Evolutionary conservation across 805 yeast genomes (phyloP).

Genomic region (Candida tallmaniae): DNA sequence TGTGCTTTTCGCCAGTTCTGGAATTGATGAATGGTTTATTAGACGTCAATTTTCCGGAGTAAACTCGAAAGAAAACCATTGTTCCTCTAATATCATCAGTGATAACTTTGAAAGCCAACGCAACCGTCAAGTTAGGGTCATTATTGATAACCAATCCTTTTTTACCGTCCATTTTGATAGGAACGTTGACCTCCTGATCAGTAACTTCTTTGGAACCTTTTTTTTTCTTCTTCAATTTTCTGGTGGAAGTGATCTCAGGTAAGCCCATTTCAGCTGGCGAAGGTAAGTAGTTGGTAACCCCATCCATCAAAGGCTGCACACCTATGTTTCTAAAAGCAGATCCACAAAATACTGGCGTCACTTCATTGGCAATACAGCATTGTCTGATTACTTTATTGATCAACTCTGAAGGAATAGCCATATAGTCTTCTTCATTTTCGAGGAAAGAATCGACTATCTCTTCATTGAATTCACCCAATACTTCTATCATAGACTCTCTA

Average conservation of each 20-base stretch:
- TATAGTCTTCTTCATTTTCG: constrained; percentile 64
- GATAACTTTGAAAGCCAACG: constrained; percentile 87
- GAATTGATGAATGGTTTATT: constrained; percentile 65
- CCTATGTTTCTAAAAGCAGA: constrained; percentile 91
- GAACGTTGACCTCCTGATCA: constrained; percentile 14
- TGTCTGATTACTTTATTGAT: constrained; percentile 59
- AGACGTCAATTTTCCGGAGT: constrained; percentile 69
- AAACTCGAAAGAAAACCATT: constrained; percentile 83
- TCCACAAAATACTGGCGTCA: constrained; percentile 87
- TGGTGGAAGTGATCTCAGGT: constrained; percentile 47
- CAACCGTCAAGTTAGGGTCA: constrained; percentile 61
- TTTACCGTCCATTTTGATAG: constrained; percentile 34
- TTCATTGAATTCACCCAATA: constrained; percentile 81
- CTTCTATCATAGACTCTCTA: constrained; percentile 76
- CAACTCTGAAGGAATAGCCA: constrained; percentile 51
- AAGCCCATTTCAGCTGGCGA: constrained; percentile 63
- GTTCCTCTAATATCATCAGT: constrained; percentile 81
- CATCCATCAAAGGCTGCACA: constrained; percentile 89
- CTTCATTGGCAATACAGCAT: constrained; percentile 53
- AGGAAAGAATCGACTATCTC: constrained; percentile 69
- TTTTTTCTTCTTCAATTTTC: constrained; percentile 15
- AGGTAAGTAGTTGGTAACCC: constrained; percentile 73
- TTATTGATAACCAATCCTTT: constrained; percentile 51
- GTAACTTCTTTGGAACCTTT: constrained; percentile 8
- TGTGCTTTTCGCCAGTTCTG: constrained; percentile 60